phyloP scores from a whole-genome alignment of 129 eudicot genomes.

The carrot (Daucus carota) region DH1_v3.0 NC_030382.2:49439001-49439500 shows the following conservation, averaged over 20 bases:
- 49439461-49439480: not conserved
- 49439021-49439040: not conserved
- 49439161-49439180: not conserved
- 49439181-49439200: not conserved
- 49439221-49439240: not conserved
- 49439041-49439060: not conserved
- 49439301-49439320: not conserved
- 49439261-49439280: not conserved
- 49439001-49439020: not conserved
- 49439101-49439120: not conserved
- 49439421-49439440: not conserved
- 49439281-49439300: not conserved
- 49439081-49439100: not conserved
- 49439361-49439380: no score
- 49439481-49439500: conserved; percentile 74
- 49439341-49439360: no score
- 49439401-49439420: not conserved
- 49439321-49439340: no score
- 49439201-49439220: not conserved
- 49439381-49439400: not conserved
- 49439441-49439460: not conserved
- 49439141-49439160: no score
- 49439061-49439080: not conserved
- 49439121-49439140: not conserved
- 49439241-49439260: not conserved